Conservation (phyloP, 371 early-diverging fungal species). For the Actinomortierella wolfii region DNA sequence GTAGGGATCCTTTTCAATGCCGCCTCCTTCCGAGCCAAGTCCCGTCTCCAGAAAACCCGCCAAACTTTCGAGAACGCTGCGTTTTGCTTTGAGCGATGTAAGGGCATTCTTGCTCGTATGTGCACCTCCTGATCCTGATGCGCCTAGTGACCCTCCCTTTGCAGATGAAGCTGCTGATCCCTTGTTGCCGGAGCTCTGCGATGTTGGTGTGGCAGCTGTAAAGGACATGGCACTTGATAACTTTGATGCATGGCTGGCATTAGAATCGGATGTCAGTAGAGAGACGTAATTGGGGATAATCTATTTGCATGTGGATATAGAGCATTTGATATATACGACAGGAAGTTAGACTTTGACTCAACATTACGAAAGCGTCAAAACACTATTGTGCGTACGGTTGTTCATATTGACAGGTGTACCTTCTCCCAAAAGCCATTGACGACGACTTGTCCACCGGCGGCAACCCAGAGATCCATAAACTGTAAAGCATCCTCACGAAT, state of each 20-base stretch:
- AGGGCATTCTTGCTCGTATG: conserved; percentile 41
- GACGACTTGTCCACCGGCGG: conserved; percentile 62
- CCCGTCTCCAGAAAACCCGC: conserved; percentile 41
- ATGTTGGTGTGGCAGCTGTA: conserved; percentile 16
- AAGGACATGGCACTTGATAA: conserved; percentile 36
- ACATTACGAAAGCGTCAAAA: conserved; percentile 6
- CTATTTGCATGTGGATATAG: conserved; percentile 13
- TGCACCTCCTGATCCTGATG: conserved; percentile 13
- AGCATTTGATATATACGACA: background rate
- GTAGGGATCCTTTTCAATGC: conserved; percentile 36
- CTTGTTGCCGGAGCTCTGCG: background rate
- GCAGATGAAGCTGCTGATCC: background rate
- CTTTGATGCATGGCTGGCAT: conserved; percentile 35
- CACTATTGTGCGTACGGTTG: background rate
- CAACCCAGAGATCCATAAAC: conserved; percentile 77
- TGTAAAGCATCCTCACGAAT: conserved; percentile 81
- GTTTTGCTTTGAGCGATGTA: conserved; percentile 32
- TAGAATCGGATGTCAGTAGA: conserved; percentile 47
- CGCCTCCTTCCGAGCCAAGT: conserved; percentile 22
- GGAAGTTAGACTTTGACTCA: conserved; percentile 1
- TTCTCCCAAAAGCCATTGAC: conserved; percentile 65
- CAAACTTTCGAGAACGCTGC: conserved; percentile 41
- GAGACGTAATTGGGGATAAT: conserved; percentile 60
- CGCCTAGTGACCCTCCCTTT: background rate
- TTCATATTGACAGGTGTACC: conserved; percentile 36